These are phyloP conservation scores for Zygosaccharomyces bisporus DNA, from an alignment of 805 yeast genomes.

Conservation along the genomic window DNA sequence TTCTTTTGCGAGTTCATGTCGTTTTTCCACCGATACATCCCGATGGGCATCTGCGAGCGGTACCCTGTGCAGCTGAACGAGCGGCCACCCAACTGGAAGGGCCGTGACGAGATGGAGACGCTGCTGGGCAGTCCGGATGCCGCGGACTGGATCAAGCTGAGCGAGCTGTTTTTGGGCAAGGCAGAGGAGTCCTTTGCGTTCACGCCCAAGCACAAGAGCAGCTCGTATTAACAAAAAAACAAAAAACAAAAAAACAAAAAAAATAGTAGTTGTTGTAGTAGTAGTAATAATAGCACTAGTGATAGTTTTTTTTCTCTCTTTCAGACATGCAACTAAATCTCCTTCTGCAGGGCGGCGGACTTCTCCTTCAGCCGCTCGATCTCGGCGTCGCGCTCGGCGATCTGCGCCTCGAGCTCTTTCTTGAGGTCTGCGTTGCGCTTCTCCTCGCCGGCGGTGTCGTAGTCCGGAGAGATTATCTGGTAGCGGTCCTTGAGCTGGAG, in stretches of 20 bases:
- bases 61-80: constrained; percentile 87
- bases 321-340: constrained; percentile 30
- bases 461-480: constrained; percentile 25
- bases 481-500: constrained; percentile 58
- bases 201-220: constrained; percentile 93
- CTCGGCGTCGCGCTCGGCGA: constrained; percentile 60
- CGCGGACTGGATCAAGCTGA: constrained; percentile 91
- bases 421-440: constrained; percentile 12
- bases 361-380: constrained; percentile 68
- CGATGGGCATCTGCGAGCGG: constrained; percentile 86
- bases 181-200: constrained; percentile 71
- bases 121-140: constrained; percentile 79
- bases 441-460: constrained; percentile 14
- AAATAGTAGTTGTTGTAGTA: too few relatives aligned
- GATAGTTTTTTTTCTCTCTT: too few relatives aligned
- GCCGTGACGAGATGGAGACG: constrained; percentile 90
- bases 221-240: constrained; percentile 60
- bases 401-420: constrained; percentile 45
- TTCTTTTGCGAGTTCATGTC: constrained; percentile 92
- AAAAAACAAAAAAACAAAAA: too few relatives aligned
- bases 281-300: too few relatives aligned
- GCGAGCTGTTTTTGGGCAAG: constrained; percentile 93
- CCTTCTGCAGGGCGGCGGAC: constrained; percentile 64
- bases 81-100: constrained; percentile 90
- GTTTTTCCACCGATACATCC: constrained; percentile 90